phyloP scores from a whole-genome alignment of 257 asterid genomes.

The Nicotiana noctiflora region DNA sequence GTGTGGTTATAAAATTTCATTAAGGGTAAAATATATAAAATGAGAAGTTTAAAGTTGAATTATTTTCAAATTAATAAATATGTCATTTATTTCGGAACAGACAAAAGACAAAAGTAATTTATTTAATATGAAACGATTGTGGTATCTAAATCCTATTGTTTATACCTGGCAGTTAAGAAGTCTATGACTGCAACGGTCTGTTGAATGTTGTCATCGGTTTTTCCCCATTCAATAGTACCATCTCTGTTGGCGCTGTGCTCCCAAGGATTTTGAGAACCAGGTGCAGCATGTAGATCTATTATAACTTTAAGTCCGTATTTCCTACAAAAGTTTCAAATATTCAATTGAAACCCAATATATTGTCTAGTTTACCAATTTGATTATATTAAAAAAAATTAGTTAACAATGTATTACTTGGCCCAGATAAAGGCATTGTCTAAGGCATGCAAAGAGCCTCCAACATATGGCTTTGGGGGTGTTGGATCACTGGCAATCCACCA shows the following conservation, averaged over 20 bases:
- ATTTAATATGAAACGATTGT: too few relatives aligned
- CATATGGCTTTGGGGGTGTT: constrained; percentile 59
- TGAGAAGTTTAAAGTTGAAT: too few relatives aligned
- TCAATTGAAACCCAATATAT: not conserved
- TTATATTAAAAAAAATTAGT: not conserved
- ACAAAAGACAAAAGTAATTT: too few relatives aligned
- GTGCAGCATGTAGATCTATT: constrained; percentile 70
- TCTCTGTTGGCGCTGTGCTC: constrained; percentile 69
- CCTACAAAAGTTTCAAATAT: constrained; percentile 23
- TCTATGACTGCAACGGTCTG: constrained; percentile 45
- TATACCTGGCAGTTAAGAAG: constrained; percentile 38
- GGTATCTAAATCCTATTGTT: not conserved
- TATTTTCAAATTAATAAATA: too few relatives aligned
- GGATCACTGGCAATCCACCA: constrained; percentile 79
- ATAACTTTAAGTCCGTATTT: constrained; percentile 56
- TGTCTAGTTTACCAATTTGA: not conserved
- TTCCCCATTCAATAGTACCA: constrained; percentile 73
- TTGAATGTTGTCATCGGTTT: constrained; percentile 37
- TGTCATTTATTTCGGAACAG: too few relatives aligned
- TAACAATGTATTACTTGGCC: constrained; percentile 37
- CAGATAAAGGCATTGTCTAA: constrained; percentile 66
- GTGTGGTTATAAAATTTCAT: too few relatives aligned
- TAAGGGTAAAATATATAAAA: too few relatives aligned
- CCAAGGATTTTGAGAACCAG: constrained; percentile 67
- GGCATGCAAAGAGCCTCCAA: constrained; percentile 54